Base-by-base conservation (phyloP, 805 yeast genomes). In the Babjeviella inositovora region DNA sequence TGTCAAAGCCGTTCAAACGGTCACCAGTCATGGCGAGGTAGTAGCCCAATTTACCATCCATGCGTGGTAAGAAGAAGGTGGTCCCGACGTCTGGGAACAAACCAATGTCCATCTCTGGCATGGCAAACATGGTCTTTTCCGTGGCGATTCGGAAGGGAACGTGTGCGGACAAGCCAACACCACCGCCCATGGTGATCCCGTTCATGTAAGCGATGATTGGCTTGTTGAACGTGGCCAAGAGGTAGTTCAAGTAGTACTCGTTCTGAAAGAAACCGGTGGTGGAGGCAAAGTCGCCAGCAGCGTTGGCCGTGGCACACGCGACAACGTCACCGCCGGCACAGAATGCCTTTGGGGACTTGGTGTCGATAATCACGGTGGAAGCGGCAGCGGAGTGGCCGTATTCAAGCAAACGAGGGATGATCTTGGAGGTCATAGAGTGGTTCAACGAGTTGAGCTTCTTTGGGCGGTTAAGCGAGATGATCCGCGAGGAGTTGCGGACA, bases 91-190 rank as follows among this genome's bases (percentile, higher is more conserved):
- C 98, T 11, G 93, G 93, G 51, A 81, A 79, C 47, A 82, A 81
- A 1, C 98, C 98, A 45, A 90, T 90, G 39, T 80, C 84, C 61
- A 92, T 77, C 50, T 90, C 97, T 6, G 98, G 97, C 98, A 90
- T 90, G 31, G 97, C 94, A 53, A 84, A 65, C 43, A 73, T 63
- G 7, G 97, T 85, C 37, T 67, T 64, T 38, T 87, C 96, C 19
- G 94, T 79, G n/a, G 92, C 93, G 18, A 90, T 55, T 41, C 97
- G 69, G 58, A 87, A 87, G 3, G 95, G 87, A 8, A 81, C 74
- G 49, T 90, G 97, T 19, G 81, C 75, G 1, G 87, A 62, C 21
- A 90, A 53, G 4, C 98, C 97, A 20, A 84, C 93, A 36, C 97
- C 97, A 24, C 97, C 97, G 26, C 97, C 98, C 93, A 90, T 82